phyloP scores from a whole-genome alignment of 176 grass and related monocot genomes.

The Eleusine indica region DNA sequence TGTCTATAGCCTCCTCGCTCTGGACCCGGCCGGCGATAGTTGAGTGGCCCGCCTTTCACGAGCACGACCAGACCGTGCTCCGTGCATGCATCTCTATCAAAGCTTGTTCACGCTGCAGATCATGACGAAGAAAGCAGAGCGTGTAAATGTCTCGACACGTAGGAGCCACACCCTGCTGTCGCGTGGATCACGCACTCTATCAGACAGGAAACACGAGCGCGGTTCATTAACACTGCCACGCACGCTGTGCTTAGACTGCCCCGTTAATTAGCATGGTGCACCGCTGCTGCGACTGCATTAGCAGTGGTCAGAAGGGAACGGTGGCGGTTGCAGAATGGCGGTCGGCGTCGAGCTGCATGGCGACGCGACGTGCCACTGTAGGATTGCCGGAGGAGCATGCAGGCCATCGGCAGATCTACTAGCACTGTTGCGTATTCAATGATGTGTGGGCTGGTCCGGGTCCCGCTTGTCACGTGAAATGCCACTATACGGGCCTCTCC shows the following conservation, averaged over 20 bases:
- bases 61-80: not conserved
- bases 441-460: not conserved
- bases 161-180: not conserved
- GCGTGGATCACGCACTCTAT: not conserved
- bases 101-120: not conserved
- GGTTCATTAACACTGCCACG: not conserved
- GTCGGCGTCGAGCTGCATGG: not conserved
- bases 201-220: not conserved
- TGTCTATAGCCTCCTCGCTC: not conserved
- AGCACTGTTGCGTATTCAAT: constrained; percentile 21
- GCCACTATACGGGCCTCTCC: not conserved
- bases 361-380: constrained; percentile 29
- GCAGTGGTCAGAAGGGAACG: not conserved
- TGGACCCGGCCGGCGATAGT: not conserved
- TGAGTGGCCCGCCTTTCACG: not conserved
- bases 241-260: not conserved
- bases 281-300: not conserved
- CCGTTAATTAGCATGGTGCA: not conserved
- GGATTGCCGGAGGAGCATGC: constrained; percentile 32
- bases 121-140: not conserved
- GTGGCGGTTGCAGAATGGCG: not conserved
- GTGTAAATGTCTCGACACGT: not conserved
- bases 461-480: constrained; percentile 1
- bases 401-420: not conserved
- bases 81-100: not conserved